These are phyloP conservation scores for Suhomyces taliae DNA, from an alignment of 1,139 yeast species.

Conservation along the genomic window DNA sequence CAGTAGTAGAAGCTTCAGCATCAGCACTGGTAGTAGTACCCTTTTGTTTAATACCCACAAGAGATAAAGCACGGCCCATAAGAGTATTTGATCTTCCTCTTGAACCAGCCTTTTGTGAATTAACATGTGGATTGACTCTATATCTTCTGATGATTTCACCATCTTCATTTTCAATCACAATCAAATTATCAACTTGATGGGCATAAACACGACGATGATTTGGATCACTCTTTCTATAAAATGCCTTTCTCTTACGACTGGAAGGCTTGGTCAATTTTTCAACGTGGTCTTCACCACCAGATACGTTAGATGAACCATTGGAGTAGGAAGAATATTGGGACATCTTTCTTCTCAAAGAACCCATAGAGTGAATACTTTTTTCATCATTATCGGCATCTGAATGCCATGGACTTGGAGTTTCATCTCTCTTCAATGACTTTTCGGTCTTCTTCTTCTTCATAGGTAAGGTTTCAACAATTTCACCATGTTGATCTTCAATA, in stretches of 20 bases:
- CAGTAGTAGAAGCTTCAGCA: too few relatives aligned
- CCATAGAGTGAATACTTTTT: constrained; percentile 44
- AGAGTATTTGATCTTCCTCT: constrained; percentile 36
- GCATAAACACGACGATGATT: constrained; percentile 41
- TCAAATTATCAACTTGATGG: constrained; percentile 60
- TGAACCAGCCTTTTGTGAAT: constrained; percentile 7
- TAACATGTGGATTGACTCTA: constrained; percentile 58
- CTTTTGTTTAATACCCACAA: constrained; percentile 48
- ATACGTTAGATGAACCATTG: constrained; percentile 2
- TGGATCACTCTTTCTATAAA: constrained; percentile 32
- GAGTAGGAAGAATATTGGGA: constrained; percentile 30
- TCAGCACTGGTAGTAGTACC: background rate
- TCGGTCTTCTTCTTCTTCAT: constrained; percentile 8
- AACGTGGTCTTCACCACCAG: background rate
- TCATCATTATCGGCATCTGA: constrained; percentile 13
- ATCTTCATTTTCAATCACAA: constrained; percentile 84
- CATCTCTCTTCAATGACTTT: background rate
- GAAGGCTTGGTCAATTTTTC: constrained; percentile 13
- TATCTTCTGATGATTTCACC: constrained; percentile 90
- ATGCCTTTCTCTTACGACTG: constrained; percentile 24
- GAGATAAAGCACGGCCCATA: constrained; percentile 47
- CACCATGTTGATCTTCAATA: constrained; percentile 83
- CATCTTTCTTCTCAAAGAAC: constrained; percentile 38
- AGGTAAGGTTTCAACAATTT: constrained; percentile 52
- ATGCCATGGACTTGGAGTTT: background rate